Evolutionary conservation across 345 rosid species (phyloP).

Genomic region (Chamaenerion angustifolium): DNA sequence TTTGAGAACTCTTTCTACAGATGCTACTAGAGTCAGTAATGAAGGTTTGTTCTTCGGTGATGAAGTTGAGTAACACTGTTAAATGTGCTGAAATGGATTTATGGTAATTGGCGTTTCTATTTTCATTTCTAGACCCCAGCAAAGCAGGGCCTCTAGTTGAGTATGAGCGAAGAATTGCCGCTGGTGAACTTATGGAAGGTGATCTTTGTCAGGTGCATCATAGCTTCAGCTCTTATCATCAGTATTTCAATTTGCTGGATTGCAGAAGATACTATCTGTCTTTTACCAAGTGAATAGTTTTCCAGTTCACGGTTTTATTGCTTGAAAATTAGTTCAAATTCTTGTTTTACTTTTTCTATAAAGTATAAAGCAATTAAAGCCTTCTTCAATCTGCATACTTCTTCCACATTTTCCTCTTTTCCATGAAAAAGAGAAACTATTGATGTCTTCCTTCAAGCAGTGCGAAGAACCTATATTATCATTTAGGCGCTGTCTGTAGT

Average conservation of each 20-base stretch:
- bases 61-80: neutral
- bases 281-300: no score
- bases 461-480: no score
- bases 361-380: no score
- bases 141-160: constrained; percentile 76
- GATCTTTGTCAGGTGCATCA: constrained; percentile 64
- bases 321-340: no score
- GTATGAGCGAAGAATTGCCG: constrained; percentile 68
- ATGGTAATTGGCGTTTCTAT: neutral
- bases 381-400: no score
- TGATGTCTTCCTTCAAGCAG: no score
- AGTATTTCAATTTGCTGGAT: neutral
- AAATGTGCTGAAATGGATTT: neutral
- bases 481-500: no score
- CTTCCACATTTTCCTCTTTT: no score
- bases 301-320: no score
- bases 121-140: constrained; percentile 28
- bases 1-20: constrained; percentile 34
- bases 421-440: no score
- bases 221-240: neutral
- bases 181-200: constrained; percentile 77
- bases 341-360: no score
- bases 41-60: constrained; percentile 21
- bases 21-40: constrained; percentile 19
- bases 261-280: neutral